phyloP scores from a whole-genome alignment of 2,329 filamentous ascomycete genomes.

The Helicocarpus griseus region DNA sequence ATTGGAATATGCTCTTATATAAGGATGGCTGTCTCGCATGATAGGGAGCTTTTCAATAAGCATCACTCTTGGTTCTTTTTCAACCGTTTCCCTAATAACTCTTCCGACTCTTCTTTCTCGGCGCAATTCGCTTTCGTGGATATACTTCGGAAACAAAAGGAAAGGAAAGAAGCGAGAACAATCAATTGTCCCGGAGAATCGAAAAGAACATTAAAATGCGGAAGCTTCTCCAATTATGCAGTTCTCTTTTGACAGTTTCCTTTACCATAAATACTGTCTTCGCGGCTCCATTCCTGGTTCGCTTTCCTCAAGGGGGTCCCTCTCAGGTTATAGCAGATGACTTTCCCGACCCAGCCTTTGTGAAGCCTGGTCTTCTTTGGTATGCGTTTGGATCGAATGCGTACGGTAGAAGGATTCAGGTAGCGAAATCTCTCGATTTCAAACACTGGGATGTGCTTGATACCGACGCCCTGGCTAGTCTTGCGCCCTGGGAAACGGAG shows the following conservation, averaged over 20 bases:
- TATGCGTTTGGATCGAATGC: conserved; percentile 51
- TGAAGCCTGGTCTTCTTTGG: conserved; percentile 42
- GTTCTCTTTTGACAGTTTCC: not conserved
- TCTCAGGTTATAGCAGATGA: conserved; percentile 23
- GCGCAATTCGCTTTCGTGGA: too few species aligned
- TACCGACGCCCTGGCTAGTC: conserved; percentile 45
- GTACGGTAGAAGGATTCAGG: conserved; percentile 44
- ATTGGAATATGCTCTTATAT: too few species aligned
- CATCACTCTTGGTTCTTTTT: too few species aligned
- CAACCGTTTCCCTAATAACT: too few species aligned
- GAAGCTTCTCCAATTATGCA: not conserved
- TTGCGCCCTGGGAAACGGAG: conserved; percentile 46
- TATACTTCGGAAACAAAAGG: too few species aligned
- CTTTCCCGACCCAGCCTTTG: conserved; percentile 37
- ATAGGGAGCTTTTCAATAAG: not conserved
- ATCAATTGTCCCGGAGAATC: not conserved
- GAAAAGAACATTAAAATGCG: not conserved
- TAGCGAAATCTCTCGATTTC: conserved; percentile 43
- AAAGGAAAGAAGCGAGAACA: not conserved
- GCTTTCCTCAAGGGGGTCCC: not conserved
- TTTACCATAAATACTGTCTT: not conserved
- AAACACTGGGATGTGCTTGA: conserved; percentile 39
- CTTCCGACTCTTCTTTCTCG: too few species aligned
- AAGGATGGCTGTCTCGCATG: not conserved
- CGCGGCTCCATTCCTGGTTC: not conserved